Evolutionary conservation across 805 yeast species (phyloP).

Genomic region (Candida pini): DNA sequence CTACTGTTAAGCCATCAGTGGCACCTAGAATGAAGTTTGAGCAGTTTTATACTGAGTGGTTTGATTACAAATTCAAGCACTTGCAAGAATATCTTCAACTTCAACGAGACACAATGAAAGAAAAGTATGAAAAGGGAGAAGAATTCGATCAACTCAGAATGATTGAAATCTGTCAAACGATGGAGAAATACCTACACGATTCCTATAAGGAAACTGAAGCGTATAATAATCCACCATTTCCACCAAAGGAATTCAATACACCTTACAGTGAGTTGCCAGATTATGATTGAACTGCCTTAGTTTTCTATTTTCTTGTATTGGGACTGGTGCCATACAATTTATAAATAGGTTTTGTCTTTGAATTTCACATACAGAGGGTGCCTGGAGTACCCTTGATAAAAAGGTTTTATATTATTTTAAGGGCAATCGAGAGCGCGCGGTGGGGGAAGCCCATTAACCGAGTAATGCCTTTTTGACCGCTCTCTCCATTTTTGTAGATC

Average conservation of each 20-base stretch:
- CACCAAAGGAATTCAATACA: slow-evolving; percentile 16
- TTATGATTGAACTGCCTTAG: slow-evolving; percentile 1
- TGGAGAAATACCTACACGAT: slow-evolving; percentile 24
- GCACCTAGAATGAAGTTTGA: slow-evolving; percentile 27
- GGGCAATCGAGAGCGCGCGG: no score
- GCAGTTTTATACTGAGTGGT: slow-evolving; percentile 31
- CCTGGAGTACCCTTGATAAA: no score
- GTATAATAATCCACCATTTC: slow-evolving; percentile 21
- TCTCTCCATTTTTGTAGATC: no score
- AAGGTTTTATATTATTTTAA: no score
- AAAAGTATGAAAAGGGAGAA: slow-evolving; percentile 10
- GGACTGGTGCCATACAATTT: no score
- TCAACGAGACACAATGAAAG: slow-evolving; percentile 16
- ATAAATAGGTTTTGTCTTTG: no score
- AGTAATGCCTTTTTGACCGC: no score
- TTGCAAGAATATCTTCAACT: slow-evolving; percentile 20
- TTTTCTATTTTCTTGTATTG: no score
- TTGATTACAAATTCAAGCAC: slow-evolving; percentile 25
- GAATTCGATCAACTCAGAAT: slow-evolving; percentile 24
- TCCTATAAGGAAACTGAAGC: slow-evolving; percentile 29
- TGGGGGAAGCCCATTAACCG: no score
- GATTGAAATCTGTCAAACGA: slow-evolving; percentile 22
- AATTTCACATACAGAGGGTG: no score
- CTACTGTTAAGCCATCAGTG: slow-evolving; percentile 28
- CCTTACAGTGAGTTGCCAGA: slow-evolving; percentile 18